phyloP scores from a whole-genome alignment of 176 grass and related monocot species.

The Musa beccarii region DNA sequence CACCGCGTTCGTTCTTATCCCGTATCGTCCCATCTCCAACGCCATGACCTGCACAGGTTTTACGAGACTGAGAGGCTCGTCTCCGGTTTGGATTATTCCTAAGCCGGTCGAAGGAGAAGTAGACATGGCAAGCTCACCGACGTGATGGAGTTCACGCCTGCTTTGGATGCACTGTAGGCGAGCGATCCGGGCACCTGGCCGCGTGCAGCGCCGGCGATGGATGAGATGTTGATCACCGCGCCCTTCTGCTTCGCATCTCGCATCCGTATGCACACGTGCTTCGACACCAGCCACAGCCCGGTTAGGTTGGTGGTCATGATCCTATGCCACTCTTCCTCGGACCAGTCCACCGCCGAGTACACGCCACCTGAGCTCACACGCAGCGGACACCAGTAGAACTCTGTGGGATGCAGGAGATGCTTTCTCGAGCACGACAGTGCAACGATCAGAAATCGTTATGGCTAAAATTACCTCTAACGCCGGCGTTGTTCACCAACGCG shows the following conservation, averaged over 20 bases:
- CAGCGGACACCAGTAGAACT: no score
- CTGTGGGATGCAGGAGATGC: no score
- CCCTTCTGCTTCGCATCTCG: slow-evolving; percentile 38
- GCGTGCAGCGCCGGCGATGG: slow-evolving; percentile 9
- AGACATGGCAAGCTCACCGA: slow-evolving; percentile 31
- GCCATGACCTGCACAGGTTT: slow-evolving; percentile 48
- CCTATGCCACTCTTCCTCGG: slow-evolving; percentile 57
- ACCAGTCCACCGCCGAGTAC: slow-evolving; percentile 65
- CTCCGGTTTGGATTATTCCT: no score
- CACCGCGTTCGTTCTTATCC: slow-evolving; percentile 63
- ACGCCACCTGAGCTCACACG: slow-evolving; percentile 35
- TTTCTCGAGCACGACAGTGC: no score
- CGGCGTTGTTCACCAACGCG: slow-evolving; percentile 72
- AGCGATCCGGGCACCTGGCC: slow-evolving; percentile 51
- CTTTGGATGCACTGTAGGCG: slow-evolving; percentile 54
- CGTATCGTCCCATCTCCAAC: slow-evolving; percentile 58
- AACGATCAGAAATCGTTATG: no score
- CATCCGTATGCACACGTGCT: slow-evolving; percentile 70
- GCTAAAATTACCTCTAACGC: slow-evolving; percentile 48
- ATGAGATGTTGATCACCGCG: slow-evolving; percentile 78
- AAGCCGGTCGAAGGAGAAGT: no score
- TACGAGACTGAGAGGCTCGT: no score
- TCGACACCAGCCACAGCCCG: slow-evolving; percentile 61
- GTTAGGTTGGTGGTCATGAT: slow-evolving; percentile 74
- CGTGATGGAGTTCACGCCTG: slow-evolving; percentile 46